Evolutionary conservation across 2,329 filamentous ascomycete species (phyloP).

Genomic region (Helotiales sp.): DNA sequence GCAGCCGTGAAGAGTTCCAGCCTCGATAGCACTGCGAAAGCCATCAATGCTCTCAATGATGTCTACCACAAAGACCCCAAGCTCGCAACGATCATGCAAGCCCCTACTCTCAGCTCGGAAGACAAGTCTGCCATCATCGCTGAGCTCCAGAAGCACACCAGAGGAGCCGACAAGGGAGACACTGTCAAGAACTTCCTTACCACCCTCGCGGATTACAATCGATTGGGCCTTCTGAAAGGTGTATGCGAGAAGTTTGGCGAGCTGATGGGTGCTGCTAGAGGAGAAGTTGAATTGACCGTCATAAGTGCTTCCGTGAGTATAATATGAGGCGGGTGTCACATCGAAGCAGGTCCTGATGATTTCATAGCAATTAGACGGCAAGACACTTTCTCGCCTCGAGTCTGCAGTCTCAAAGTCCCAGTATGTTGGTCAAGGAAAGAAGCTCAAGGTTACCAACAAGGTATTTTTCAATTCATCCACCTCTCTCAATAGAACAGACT

Average conservation of each 20-base stretch:
- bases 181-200: slow-evolving; percentile 92
- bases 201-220: slow-evolving; percentile 95
- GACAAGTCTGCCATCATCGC: slow-evolving; percentile 87
- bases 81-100: slow-evolving; percentile 71
- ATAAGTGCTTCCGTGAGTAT: slow-evolving; percentile 81
- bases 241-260: slow-evolving; percentile 84
- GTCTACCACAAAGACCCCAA: slow-evolving; percentile 82
- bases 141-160: slow-evolving; percentile 84
- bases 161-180: slow-evolving; percentile 66
- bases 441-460: slow-evolving; percentile 94
- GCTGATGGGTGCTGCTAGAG: slow-evolving; percentile 84
- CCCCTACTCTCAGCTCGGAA: slow-evolving; percentile 72
- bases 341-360: slow-evolving; percentile 7
- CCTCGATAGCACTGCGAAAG: slow-evolving; percentile 83
- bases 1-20: slow-evolving; percentile 84
- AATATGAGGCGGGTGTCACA: not conserved
- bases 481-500: not conserved
- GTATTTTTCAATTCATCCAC: slow-evolving; percentile 47
- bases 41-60: slow-evolving; percentile 68
- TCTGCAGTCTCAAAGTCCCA: slow-evolving; percentile 83
- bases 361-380: slow-evolving; percentile 76
- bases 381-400: slow-evolving; percentile 84
- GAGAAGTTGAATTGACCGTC: slow-evolving; percentile 91
- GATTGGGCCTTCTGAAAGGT: slow-evolving; percentile 76
- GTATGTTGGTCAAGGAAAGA: slow-evolving; percentile 89